Evolutionary conservation across 1,139 yeast species (phyloP), one percentile per base, ranked within the genome.

Genomic region (Zygoascus meyerae): DNA sequence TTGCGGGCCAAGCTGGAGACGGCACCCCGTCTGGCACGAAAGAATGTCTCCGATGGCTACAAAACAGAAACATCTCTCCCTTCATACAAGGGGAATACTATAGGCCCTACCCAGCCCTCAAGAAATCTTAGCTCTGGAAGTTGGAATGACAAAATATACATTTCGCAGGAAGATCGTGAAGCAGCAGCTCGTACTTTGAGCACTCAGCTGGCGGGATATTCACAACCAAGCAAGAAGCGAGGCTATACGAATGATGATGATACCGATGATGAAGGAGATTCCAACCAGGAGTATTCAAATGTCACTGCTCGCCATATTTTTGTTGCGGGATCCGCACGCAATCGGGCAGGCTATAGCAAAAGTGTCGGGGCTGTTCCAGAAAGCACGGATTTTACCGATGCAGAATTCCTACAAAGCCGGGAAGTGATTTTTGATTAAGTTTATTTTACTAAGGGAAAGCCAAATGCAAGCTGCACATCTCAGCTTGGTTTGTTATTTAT

Each of bases 1-100:
- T 32, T 60, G 14, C 64, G 59, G 47, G 50, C 59, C 2, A 52
- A 52, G 38, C 55, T 63, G 15, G 46, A 56, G 9, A 53, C 55
- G 15, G 60, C 61, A 14, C 64, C 65, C 26, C 58, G 60, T 61
- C 52, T 57, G 40, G 63, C 64, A 16, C 56, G 67, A 37, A 61
- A 59, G 50, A 52, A 53, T 29, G 60, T 62, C n/a, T 55, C 58
- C 28, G 65, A 63, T 28, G 66, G 66, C 21, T 61, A 62, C 52
- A 58, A 57, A 44, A 43, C 43, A 28, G 49, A 47, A 28, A 51
- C 47, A 4, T 46, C 59, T 3, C 48, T 58, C 11, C 62, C 63
- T 5, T 55, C 60, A 0, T 59, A 59, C 47, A 52, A 50, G 30
- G 60, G 61, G 10, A 41, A 48, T 32, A 44, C 58, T 12, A 42